These are phyloP conservation scores for Sporothrix luriei DNA, from an alignment of 2,329 filamentous ascomycete species.

Conservation along the genomic window DNA sequence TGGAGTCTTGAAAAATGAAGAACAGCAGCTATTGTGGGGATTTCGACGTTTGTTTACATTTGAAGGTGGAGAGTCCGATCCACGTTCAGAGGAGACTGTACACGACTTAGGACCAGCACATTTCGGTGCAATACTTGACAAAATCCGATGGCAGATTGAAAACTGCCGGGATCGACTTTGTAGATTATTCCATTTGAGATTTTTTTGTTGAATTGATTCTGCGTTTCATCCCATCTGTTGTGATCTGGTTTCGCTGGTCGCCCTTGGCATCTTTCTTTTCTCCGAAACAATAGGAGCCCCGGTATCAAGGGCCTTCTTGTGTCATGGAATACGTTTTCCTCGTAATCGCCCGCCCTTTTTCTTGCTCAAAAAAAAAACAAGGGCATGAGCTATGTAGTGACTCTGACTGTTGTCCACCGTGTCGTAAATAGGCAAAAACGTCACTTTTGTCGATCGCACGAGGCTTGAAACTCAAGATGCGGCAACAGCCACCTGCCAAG, in stretches of 20 bases:
- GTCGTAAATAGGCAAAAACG: constrained; percentile 15
- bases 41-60: constrained; percentile 2
- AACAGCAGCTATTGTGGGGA: not conserved
- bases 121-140: not conserved
- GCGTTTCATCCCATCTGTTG: constrained; percentile 4
- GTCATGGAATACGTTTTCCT: not conserved
- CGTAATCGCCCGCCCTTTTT: no score
- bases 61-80: not conserved
- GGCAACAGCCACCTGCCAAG: not conserved
- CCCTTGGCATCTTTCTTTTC: not conserved
- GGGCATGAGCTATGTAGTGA: not conserved
- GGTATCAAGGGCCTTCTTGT: not conserved
- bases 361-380: not conserved
- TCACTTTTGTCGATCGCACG: constrained; percentile 26
- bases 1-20: constrained; percentile 3
- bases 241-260: not conserved
- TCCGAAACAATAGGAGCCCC: not conserved
- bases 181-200: constrained; percentile 5
- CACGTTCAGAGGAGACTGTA: constrained; percentile 22
- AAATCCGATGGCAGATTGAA: not conserved
- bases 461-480: constrained; percentile 25
- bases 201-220: not conserved
- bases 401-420: not conserved
- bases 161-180: not conserved
- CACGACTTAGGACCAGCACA: not conserved